Conservation (phyloP, 2,329 filamentous ascomycete species). For the Aspergillus fructus region DNA sequence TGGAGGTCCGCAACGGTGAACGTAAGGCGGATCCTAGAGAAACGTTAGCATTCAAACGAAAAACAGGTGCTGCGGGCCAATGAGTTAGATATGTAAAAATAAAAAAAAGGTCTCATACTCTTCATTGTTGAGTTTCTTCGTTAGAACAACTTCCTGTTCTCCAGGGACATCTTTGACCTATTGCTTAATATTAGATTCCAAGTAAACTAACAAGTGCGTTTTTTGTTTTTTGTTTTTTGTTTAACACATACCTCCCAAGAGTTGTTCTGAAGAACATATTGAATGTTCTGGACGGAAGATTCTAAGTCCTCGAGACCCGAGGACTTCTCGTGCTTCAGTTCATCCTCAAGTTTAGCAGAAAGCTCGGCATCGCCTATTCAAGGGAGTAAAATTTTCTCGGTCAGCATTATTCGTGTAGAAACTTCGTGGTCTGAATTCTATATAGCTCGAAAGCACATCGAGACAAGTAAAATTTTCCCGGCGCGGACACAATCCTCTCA, state of each 20-base stretch:
- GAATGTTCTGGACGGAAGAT: constrained; percentile 80
- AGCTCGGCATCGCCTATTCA: constrained; percentile 71
- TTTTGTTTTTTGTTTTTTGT: background rate
- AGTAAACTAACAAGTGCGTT: background rate
- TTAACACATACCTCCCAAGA: constrained; percentile 67
- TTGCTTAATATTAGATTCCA: background rate
- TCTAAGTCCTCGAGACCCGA: constrained; percentile 73
- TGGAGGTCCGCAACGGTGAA: constrained; percentile 85
- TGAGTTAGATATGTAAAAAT: background rate
- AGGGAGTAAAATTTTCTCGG: background rate
- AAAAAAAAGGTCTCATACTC: constrained; percentile 58
- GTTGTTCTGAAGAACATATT: constrained; percentile 84
- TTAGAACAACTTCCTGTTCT: constrained; percentile 83
- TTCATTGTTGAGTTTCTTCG: constrained; percentile 81
- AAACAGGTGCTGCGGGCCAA: too few species aligned
- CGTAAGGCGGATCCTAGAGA: constrained; percentile 68
- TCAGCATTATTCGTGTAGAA: background rate
- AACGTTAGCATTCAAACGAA: background rate
- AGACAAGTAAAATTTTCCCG: background rate
- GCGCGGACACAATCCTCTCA: background rate
- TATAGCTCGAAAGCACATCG: background rate
- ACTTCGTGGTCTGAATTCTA: background rate
- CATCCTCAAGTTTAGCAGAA: constrained; percentile 78
- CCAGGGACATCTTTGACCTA: constrained; percentile 73
- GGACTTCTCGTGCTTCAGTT: constrained; percentile 80